phyloP scores from a whole-genome alignment of 129 eudicot species.

The Flaveria trinervia region DNA sequence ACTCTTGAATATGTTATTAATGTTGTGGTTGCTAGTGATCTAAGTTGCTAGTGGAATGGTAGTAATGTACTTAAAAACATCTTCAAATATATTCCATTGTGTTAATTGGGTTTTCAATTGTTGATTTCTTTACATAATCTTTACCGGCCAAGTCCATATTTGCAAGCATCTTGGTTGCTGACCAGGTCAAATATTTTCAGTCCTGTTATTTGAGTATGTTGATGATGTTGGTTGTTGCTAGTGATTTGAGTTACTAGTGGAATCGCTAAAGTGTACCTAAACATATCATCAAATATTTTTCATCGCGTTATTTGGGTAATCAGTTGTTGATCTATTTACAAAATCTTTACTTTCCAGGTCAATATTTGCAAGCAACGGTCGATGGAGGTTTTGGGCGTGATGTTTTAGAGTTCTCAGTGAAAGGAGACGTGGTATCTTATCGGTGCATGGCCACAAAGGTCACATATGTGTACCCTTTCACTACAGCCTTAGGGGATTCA shows the following conservation, averaged over 20 bases:
- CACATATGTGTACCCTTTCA: slow-evolving; percentile 84
- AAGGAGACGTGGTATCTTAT: slow-evolving; percentile 76
- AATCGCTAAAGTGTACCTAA: background rate
- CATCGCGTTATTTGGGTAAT: background rate
- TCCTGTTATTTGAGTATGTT: background rate
- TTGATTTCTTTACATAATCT: too few species aligned
- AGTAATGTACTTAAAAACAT: too few species aligned
- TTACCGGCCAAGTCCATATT: too few species aligned
- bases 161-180: too few species aligned
- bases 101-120: too few species aligned
- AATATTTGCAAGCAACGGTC: slow-evolving; percentile 75
- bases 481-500: slow-evolving; percentile 95
- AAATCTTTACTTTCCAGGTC: slow-evolving; percentile 41
- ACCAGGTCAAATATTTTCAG: too few species aligned
- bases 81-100: too few species aligned
- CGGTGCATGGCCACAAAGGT: slow-evolving; percentile 93
- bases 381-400: slow-evolving; percentile 96
- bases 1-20: background rate
- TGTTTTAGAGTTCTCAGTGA: slow-evolving; percentile 74
- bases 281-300: background rate
- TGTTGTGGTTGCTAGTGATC: background rate
- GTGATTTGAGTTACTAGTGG: background rate
- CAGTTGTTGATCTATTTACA: slow-evolving; percentile 10
- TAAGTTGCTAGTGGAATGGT: too few species aligned
- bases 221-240: background rate